phyloP scores from a whole-genome alignment of 768 basidiomycete genomes.

The Stropharia rugosoannulata region DNA sequence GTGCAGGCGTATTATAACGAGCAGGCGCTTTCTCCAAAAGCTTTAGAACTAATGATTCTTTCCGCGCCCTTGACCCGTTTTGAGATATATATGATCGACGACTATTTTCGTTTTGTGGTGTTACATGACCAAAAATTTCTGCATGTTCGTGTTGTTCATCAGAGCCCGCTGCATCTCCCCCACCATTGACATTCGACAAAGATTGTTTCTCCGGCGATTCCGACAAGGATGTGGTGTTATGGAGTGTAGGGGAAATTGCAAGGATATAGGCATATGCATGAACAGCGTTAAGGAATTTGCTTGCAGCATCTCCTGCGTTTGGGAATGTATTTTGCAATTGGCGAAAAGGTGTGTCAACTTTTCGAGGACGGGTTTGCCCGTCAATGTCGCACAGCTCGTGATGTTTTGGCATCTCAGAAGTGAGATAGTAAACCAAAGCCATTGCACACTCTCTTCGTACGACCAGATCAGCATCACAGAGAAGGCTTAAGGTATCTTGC shows the following conservation, averaged over 20 bases:
- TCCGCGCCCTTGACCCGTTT: conserved; percentile 52
- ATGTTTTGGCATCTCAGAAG: conserved; percentile 69
- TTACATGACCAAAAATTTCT: conserved; percentile 2
- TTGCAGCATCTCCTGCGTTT: conserved; percentile 58
- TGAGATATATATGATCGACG: conserved; percentile 40
- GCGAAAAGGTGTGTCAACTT: conserved; percentile 46
- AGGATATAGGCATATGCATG: conserved; percentile 83
- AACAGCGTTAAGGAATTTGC: conserved; percentile 74
- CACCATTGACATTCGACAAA: conserved; percentile 27
- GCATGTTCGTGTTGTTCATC: conserved; percentile 12
- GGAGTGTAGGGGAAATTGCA: conserved; percentile 68
- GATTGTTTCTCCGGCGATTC: conserved; percentile 25
- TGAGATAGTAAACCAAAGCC: conserved; percentile 73
- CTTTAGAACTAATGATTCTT: conserved; percentile 52
- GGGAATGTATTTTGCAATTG: conserved; percentile 50
- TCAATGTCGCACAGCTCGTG: conserved; percentile 50
- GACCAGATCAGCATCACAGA: conserved; percentile 78
- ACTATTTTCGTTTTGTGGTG: conserved; percentile 13
- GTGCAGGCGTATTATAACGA: conserved; percentile 39
- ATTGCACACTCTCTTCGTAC: conserved; percentile 78
- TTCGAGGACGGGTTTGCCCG: conserved; percentile 43
- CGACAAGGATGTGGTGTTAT: conserved; percentile 34
- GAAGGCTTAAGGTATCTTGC: conserved; percentile 85
- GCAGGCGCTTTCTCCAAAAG: conserved; percentile 49
- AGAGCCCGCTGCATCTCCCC: conserved; percentile 2